These are phyloP conservation scores for Xylaria venustula DNA, from an alignment of 495 filamentous ascomycete genomes.

Conservation along the genomic window DNA sequence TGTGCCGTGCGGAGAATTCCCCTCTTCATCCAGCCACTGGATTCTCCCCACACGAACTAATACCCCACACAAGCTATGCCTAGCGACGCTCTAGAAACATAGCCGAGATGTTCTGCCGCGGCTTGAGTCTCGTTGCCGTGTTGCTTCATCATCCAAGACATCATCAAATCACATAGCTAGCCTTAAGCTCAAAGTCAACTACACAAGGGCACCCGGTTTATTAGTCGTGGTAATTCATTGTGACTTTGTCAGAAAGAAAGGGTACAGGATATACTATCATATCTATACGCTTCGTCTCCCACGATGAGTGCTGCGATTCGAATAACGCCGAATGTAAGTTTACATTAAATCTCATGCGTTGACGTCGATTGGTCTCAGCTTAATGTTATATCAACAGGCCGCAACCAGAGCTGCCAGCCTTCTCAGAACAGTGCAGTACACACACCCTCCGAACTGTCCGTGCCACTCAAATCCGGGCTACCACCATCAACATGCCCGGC, in stretches of 20 bases:
- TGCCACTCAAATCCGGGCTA: constrained; percentile 85
- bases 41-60: constrained; percentile 10
- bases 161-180: background rate
- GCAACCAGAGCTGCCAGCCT: constrained; percentile 77
- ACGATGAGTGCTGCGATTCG: constrained; percentile 57
- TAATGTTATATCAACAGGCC: constrained; percentile 44
- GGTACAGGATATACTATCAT: background rate
- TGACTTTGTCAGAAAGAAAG: no score
- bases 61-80: constrained; percentile 3
- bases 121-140: background rate
- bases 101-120: constrained; percentile 1
- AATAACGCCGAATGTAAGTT: constrained; percentile 52
- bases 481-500: constrained; percentile 60
- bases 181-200: background rate
- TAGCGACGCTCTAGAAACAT: background rate
- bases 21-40: background rate
- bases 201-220: background rate
- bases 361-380: background rate
- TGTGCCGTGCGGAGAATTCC: background rate
- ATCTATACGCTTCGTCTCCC: background rate
- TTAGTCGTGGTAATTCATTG: background rate
- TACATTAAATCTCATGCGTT: background rate
- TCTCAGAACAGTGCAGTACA: constrained; percentile 84
- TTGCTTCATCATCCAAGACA: background rate
- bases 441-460: constrained; percentile 85